Conservation (phyloP, 768 basidiomycete species). For the Austroboletus eburneus region DNA sequence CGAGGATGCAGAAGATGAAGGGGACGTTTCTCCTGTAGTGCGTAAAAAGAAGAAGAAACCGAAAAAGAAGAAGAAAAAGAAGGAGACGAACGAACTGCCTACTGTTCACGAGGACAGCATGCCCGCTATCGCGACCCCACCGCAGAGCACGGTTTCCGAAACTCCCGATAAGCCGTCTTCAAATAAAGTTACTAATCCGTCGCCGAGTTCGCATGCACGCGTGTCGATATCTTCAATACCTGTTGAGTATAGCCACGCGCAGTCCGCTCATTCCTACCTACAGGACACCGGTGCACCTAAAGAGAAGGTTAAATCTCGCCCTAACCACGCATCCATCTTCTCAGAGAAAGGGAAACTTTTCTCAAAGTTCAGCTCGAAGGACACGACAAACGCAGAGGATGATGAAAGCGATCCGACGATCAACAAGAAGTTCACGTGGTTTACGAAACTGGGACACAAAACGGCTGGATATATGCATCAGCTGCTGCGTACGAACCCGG, state of each 20-base stretch:
- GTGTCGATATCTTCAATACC: slow-evolving; percentile 41
- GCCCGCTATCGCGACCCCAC: slow-evolving; percentile 13
- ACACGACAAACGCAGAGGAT: slow-evolving; percentile 31
- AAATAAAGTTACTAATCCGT: slow-evolving; percentile 9
- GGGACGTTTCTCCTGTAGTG: slow-evolving; percentile 30
- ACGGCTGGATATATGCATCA: slow-evolving; percentile 59
- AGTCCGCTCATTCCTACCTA: slow-evolving; percentile 70
- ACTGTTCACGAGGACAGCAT: slow-evolving; percentile 22
- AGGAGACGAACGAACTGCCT: slow-evolving; percentile 9
- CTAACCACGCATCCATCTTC: slow-evolving; percentile 52
- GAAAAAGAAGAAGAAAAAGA: slow-evolving; percentile 78
- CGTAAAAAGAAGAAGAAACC: slow-evolving; percentile 57
- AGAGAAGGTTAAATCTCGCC: slow-evolving; percentile 67
- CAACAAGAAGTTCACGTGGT: slow-evolving; percentile 49
- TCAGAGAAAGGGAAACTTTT: slow-evolving; percentile 45
- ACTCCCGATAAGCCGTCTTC: slow-evolving; percentile 21
- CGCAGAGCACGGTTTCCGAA: slow-evolving; percentile 20
- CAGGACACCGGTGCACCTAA: slow-evolving; percentile 50
- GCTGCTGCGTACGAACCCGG: slow-evolving; percentile 52
- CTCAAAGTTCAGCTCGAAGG: slow-evolving; percentile 40
- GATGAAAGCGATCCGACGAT: slow-evolving; percentile 20
- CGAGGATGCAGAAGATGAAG: slow-evolving; percentile 75
- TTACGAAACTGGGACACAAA: slow-evolving; percentile 56
- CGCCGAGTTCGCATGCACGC: slow-evolving; percentile 20
- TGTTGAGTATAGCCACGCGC: slow-evolving; percentile 48